Evolutionary conservation across 163 green algal species (phyloP).

Genomic region (Chlorella variabilis): DNA sequence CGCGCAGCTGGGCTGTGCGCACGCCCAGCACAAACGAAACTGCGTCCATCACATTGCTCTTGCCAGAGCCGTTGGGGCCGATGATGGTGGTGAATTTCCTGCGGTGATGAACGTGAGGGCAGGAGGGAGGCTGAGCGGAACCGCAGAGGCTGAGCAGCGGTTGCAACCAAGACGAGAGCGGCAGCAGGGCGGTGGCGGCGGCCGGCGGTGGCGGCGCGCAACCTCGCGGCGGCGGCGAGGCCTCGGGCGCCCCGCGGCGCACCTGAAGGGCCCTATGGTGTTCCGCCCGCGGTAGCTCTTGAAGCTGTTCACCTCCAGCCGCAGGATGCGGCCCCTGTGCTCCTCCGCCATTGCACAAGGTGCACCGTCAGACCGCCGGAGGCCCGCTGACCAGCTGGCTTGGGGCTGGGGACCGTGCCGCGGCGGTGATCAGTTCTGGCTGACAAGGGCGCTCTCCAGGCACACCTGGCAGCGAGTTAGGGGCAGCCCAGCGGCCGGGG

Average conservation of each 20-base stretch:
- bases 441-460: too few species aligned
- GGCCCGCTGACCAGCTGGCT: not conserved
- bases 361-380: not conserved
- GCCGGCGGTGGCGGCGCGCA: not conserved
- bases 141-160: too few species aligned
- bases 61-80: constrained; percentile 76
- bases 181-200: not conserved
- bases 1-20: constrained; percentile 84
- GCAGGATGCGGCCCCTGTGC: constrained; percentile 26
- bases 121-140: constrained; percentile 64
- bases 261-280: constrained; percentile 77
- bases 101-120: too few species aligned
- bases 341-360: constrained; percentile 5
- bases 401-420: not conserved
- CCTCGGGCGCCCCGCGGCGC: constrained; percentile 81
- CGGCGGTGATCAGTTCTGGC: not conserved
- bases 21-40: constrained; percentile 91
- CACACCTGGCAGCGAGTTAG: too few species aligned
- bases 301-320: constrained; percentile 73
- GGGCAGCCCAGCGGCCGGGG: too few species aligned
- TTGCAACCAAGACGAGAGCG: too few species aligned
- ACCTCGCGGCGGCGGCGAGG: not conserved
- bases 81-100: constrained; percentile 66
- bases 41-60: constrained; percentile 86
- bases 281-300: constrained; percentile 73